These are phyloP conservation scores for Domatiomyces globalis DNA, from an alignment of 2,329 filamentous ascomycete species.

Conservation along the genomic window DNA sequence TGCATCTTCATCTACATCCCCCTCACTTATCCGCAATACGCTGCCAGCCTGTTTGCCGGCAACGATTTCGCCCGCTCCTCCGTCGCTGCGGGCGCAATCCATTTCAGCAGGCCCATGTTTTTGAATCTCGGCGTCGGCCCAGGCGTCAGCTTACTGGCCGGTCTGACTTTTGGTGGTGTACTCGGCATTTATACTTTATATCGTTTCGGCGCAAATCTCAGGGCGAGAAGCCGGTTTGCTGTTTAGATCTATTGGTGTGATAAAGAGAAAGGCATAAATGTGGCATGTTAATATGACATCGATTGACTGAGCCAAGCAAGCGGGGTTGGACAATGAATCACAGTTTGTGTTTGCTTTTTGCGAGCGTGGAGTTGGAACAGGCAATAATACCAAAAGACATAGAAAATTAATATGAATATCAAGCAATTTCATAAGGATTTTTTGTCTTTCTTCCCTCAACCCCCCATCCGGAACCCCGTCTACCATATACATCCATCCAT, in stretches of 20 bases:
- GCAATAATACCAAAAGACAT: too few species aligned
- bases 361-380: too few species aligned
- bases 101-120: constrained; percentile 25
- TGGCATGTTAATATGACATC: background rate
- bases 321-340: too few species aligned
- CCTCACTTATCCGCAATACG: constrained; percentile 27
- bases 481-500: too few species aligned
- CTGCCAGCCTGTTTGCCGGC: constrained; percentile 22
- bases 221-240: constrained; percentile 24
- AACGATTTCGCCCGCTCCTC: constrained; percentile 24
- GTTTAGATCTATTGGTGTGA: constrained; percentile 3
- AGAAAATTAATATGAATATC: too few species aligned
- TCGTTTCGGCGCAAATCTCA: constrained; percentile 21
- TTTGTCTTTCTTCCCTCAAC: too few species aligned
- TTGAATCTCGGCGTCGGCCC: constrained; percentile 23
- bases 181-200: constrained; percentile 24
- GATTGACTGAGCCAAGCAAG: too few species aligned
- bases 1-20: constrained; percentile 30
- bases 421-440: too few species aligned
- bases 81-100: constrained; percentile 23
- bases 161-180: constrained; percentile 24
- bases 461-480: too few species aligned
- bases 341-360: too few species aligned
- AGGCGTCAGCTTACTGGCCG: constrained; percentile 25
- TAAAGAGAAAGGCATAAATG: background rate